Conservation (phyloP, 2,329 filamentous ascomycete species). For the Coniochaeta sp. region DNA sequence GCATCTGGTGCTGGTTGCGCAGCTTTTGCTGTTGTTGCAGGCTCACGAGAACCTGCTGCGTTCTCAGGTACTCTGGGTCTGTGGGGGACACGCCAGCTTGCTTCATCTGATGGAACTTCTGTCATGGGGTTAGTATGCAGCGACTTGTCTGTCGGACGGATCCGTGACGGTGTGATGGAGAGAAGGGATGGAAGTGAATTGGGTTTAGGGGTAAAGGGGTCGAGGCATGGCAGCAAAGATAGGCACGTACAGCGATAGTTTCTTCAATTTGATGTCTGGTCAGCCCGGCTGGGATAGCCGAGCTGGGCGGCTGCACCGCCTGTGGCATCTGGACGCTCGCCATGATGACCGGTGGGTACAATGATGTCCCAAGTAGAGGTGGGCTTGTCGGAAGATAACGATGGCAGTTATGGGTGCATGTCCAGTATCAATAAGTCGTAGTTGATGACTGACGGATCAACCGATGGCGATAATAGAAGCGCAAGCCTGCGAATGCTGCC, state of each 20-base stretch:
- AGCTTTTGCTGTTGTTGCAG: constrained; percentile 62
- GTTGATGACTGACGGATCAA: not conserved
- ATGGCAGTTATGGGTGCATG: constrained; percentile 28
- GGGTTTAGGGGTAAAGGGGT: not conserved
- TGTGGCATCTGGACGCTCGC: constrained; percentile 71
- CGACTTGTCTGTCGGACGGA: not conserved
- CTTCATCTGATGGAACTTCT: constrained; percentile 91
- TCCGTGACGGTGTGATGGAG: not conserved
- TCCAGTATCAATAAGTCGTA: constrained; percentile 13
- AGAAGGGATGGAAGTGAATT: not conserved
- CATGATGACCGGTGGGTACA: constrained; percentile 47
- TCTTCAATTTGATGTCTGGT: constrained; percentile 75
- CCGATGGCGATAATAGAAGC: not conserved
- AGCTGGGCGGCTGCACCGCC: constrained; percentile 59
- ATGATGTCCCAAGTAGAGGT: constrained; percentile 14
- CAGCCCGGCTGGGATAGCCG: constrained; percentile 57
- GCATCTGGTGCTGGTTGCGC: constrained; percentile 45
- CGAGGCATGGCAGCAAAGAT: not conserved
- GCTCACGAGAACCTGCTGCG: constrained; percentile 64
- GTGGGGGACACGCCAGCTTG: constrained; percentile 70
- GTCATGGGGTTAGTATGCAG: constrained; percentile 2
- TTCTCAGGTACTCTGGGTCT: constrained; percentile 84
- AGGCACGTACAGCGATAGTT: constrained; percentile 53
- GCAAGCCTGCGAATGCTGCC: not conserved
- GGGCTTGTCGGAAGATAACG: constrained; percentile 2